Conservation (phyloP, 2,329 filamentous ascomycete genomes). For the Fusarium haematococcum region DNA sequence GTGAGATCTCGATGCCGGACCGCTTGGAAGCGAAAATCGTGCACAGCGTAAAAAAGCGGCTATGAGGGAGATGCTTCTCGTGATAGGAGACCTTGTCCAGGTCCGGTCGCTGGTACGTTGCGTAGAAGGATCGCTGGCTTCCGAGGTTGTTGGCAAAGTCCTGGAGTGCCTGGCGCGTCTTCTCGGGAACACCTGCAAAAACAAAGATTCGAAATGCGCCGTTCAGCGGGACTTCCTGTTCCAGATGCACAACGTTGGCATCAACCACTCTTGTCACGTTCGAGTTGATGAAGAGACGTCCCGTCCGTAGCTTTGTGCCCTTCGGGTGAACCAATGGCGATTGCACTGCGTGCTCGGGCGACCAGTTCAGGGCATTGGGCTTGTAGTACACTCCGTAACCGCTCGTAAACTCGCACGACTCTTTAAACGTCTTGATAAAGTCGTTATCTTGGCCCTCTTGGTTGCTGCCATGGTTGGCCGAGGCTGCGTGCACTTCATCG, state of each 20-base stretch:
- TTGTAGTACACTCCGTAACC: constrained; percentile 91
- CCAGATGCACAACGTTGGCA: constrained; percentile 89
- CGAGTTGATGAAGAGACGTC: constrained; percentile 80
- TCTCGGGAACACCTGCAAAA: constrained; percentile 78
- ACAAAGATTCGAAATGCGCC: constrained; percentile 89
- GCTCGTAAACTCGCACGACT: constrained; percentile 90
- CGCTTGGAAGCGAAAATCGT: constrained; percentile 79
- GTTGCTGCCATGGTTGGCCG: constrained; percentile 47
- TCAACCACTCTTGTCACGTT: constrained; percentile 89
- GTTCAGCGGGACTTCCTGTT: constrained; percentile 90
- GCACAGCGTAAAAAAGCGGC: constrained; percentile 82
- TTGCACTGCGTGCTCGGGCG: constrained; percentile 75
- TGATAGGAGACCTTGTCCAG: constrained; percentile 75
- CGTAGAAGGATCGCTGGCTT: constrained; percentile 78
- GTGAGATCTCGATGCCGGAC: constrained; percentile 76
- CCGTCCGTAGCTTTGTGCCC: constrained; percentile 75
- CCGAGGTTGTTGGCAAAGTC: constrained; percentile 77
- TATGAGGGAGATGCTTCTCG: constrained; percentile 88
- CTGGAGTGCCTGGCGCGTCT: constrained; percentile 71
- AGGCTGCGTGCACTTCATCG: constrained; percentile 77
- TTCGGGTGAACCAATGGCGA: constrained; percentile 76
- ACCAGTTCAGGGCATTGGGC: constrained; percentile 88
- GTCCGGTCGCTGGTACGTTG: constrained; percentile 72
- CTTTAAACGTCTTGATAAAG: constrained; percentile 92
- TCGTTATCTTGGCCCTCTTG: constrained; percentile 71